These are phyloP conservation scores for Penicillium subrubescens DNA, from an alignment of 495 filamentous ascomycete genomes.

Conservation along the genomic window DNA sequence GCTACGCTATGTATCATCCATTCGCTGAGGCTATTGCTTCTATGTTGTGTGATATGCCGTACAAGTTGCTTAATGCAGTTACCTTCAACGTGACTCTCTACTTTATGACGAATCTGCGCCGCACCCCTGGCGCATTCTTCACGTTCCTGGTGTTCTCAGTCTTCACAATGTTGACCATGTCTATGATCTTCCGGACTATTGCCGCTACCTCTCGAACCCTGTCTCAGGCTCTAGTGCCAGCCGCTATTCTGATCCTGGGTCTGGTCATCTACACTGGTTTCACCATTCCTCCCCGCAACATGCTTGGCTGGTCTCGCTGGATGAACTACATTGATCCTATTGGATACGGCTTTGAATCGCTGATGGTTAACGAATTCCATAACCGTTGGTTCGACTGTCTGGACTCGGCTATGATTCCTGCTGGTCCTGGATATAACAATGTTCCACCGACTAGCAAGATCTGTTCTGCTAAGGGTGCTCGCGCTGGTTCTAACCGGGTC, in stretches of 20 bases:
- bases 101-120: constrained; percentile 60
- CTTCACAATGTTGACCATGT: constrained; percentile 61
- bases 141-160: constrained; percentile 60
- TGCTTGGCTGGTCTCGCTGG: constrained; percentile 58
- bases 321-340: constrained; percentile 56
- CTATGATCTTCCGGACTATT: constrained; percentile 56
- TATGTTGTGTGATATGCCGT: constrained; percentile 63
- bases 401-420: constrained; percentile 42
- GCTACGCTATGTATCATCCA: constrained; percentile 69
- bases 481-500: constrained; percentile 48
- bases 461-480: constrained; percentile 59
- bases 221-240: constrained; percentile 54
- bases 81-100: constrained; percentile 63
- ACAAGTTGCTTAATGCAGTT: constrained; percentile 53
- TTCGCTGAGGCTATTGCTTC: constrained; percentile 63
- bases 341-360: constrained; percentile 51
- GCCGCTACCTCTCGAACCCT: constrained; percentile 53
- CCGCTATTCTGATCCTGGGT: constrained; percentile 54
- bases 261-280: constrained; percentile 57
- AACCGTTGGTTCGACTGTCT: constrained; percentile 55
- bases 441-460: constrained; percentile 31
- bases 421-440: constrained; percentile 33
- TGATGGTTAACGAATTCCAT: constrained; percentile 65
- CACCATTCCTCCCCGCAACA: constrained; percentile 51
- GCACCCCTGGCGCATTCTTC: constrained; percentile 57